Conservation (phyloP, 2,329 filamentous ascomycete genomes). For the Microsporum canis region DNA sequence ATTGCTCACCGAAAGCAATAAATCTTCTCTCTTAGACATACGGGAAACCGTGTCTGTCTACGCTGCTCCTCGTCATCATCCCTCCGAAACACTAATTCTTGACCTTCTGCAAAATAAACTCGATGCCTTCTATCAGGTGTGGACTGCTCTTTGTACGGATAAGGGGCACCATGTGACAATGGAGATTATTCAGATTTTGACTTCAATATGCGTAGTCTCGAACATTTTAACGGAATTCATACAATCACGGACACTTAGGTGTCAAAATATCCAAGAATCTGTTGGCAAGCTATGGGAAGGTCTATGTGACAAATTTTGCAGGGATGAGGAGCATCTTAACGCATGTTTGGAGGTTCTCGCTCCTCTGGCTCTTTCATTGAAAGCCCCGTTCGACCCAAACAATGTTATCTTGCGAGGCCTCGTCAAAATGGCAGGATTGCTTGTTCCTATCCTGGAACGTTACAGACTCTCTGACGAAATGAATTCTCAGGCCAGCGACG, state of each 20-base stretch:
- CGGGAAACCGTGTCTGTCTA: conserved; percentile 15
- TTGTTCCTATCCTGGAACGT: conserved; percentile 25
- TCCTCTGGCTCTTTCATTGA: conserved; percentile 22
- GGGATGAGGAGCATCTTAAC: conserved; percentile 20
- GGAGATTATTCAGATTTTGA: conserved; percentile 41
- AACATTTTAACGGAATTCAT: conserved; percentile 28
- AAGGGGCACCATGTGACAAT: conserved; percentile 37
- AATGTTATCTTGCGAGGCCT: conserved; percentile 19
- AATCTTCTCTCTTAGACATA: not conserved
- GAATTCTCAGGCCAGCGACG: conserved; percentile 16
- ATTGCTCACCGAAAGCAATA: conserved; percentile 28
- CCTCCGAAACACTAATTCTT: conserved; percentile 30
- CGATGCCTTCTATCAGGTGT: conserved; percentile 35
- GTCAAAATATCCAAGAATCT: conserved; percentile 21
- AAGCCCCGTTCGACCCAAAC: conserved; percentile 14
- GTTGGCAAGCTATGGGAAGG: conserved; percentile 24
- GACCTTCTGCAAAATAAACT: conserved; percentile 38
- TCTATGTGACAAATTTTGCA: conserved; percentile 25
- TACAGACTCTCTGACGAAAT: conserved; percentile 13
- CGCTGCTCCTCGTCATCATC: conserved; percentile 21
- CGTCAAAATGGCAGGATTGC: conserved; percentile 19
- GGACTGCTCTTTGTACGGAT: conserved; percentile 33
- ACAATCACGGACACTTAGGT: conserved; percentile 23
- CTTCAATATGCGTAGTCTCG: conserved; percentile 38
- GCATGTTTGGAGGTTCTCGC: conserved; percentile 26